Percentiles rank a stretch among this genome's conserved stretches.
Evolutionary conservation across 768 basidiomycete genomes (phyloP).

Genomic region (Coprinellus micaceus): DNA sequence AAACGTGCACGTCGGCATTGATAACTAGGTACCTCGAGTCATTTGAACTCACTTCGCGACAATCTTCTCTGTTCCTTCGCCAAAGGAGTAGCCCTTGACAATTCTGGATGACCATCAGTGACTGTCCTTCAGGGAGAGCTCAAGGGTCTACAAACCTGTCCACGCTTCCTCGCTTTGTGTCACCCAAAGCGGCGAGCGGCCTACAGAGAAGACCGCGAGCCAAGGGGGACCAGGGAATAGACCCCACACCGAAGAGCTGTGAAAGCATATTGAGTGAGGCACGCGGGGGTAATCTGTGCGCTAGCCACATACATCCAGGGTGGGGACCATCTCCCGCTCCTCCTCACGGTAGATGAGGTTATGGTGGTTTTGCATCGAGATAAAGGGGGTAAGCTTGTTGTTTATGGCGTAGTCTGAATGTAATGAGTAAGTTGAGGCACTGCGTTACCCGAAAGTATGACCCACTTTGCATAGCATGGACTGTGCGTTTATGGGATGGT

Average conservation of each 20-base stretch:
- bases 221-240: conserved; percentile 60
- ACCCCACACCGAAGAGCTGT: conserved; percentile 49
- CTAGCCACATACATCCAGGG: conserved; percentile 39
- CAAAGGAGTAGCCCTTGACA: conserved; percentile 21
- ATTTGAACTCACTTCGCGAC: conserved; percentile 31
- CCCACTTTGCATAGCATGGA: conserved; percentile 55
- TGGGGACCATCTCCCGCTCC: conserved; percentile 62
- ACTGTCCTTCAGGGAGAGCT: background rate
- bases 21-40: background rate
- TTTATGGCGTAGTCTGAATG: conserved; percentile 49
- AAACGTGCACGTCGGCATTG: too few species aligned
- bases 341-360: conserved; percentile 62
- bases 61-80: conserved; percentile 30
- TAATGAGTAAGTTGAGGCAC: background rate
- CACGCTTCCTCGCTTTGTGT: conserved; percentile 36
- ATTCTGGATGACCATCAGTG: conserved; percentile 11
- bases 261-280: too few species aligned
- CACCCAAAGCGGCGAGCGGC: conserved; percentile 24
- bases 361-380: conserved; percentile 70
- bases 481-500: conserved; percentile 20
- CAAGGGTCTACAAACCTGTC: conserved; percentile 29
- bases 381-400: conserved; percentile 57
- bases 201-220: conserved; percentile 49
- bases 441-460: background rate
- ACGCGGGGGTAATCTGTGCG: too few species aligned